phyloP scores from a whole-genome alignment of 805 yeast genomes.

The Schwanniomyces yamadae region DNA sequence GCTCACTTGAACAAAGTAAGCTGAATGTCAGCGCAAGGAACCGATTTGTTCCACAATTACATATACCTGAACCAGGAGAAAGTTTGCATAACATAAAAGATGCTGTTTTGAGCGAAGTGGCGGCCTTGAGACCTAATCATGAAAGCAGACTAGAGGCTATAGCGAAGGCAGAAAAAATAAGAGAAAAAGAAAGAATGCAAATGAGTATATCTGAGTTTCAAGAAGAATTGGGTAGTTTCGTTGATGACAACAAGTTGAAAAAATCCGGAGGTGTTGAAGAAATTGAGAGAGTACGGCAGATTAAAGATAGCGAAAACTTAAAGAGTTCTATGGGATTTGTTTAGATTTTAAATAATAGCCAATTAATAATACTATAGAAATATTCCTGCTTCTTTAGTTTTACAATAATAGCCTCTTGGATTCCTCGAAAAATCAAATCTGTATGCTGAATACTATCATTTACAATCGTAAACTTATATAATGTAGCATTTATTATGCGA shows the following conservation, averaged over 20 bases:
- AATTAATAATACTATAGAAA: slow-evolving; percentile 1
- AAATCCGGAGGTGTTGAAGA: slow-evolving; percentile 90
- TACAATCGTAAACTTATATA: slow-evolving; percentile 11
- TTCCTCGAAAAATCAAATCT: slow-evolving; percentile 8
- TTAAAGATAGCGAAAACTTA: slow-evolving; percentile 70
- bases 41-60: slow-evolving; percentile 40
- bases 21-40: slow-evolving; percentile 44
- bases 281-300: slow-evolving; percentile 64
- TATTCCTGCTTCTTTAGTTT: background rate
- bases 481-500: slow-evolving; percentile 11
- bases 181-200: slow-evolving; percentile 67
- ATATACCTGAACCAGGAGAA: slow-evolving; percentile 62
- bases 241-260: slow-evolving; percentile 71
- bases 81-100: slow-evolving; percentile 61
- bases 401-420: slow-evolving; percentile 6
- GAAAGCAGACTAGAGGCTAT: slow-evolving; percentile 85
- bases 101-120: slow-evolving; percentile 79
- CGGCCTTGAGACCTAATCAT: slow-evolving; percentile 78
- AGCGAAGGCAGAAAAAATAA: slow-evolving; percentile 76
- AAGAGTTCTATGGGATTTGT: slow-evolving; percentile 42
- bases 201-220: slow-evolving; percentile 64
- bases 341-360: slow-evolving; percentile 9
- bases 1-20: slow-evolving; percentile 74
- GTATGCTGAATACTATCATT: slow-evolving; percentile 8
- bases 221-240: slow-evolving; percentile 83